phyloP scores from a whole-genome alignment of 2,329 filamentous ascomycete genomes.

The Zasmidium citrigriseum region DNA sequence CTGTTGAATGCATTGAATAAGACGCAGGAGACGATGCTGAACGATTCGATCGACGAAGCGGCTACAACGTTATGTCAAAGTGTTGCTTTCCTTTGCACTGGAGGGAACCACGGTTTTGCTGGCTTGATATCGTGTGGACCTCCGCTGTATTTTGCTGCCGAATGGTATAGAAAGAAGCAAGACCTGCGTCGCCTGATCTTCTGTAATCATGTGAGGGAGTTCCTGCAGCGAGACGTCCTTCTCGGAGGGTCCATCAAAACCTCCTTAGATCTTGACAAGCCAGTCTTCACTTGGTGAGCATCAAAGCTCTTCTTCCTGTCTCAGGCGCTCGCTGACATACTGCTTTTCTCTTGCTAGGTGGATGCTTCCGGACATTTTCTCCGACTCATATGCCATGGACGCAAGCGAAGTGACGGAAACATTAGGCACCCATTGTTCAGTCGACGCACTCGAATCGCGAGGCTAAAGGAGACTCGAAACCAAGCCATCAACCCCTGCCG shows the following conservation, averaged over 20 bases:
- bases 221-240: conserved; percentile 3
- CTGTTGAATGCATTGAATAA: not conserved
- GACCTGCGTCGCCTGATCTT: not conserved
- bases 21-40: not conserved
- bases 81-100: conserved; percentile 1
- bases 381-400: not conserved
- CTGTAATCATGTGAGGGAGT: not conserved
- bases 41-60: not conserved
- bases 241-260: not conserved
- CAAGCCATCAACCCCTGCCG: not conserved
- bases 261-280: conserved; percentile 5
- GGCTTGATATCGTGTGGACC: conserved; percentile 1
- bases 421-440: not conserved
- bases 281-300: conserved; percentile 9
- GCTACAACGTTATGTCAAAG: conserved; percentile 3
- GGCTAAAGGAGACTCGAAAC: not conserved
- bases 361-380: conserved; percentile 7
- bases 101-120: conserved; percentile 2
- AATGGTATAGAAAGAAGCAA: not conserved
- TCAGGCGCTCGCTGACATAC: too few relatives aligned
- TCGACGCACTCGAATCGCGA: not conserved
- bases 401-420: not conserved
- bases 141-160: not conserved
- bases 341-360: too few relatives aligned
- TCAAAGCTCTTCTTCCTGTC: too few relatives aligned